Base-by-base conservation (phyloP, 1,139 yeast genomes). In the Debaryomyces singareniensis region DNA sequence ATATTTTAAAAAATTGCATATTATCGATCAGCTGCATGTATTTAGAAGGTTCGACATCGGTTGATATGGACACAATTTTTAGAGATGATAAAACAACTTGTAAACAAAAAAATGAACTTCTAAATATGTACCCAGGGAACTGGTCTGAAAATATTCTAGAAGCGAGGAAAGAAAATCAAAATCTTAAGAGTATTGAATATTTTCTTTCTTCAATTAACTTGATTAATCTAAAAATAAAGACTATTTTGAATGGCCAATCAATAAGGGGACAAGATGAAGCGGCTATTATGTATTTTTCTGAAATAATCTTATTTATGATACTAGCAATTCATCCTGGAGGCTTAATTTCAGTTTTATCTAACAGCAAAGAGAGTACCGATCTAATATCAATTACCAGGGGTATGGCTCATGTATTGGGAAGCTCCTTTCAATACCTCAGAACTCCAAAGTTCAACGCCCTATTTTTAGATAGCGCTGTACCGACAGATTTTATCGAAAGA, bases 311-410 rank as follows among this genome's bases (percentile, higher is more conserved):
- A 20, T 57, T 41, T 33, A 42, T 57, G 6, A 58, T 47, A 32
- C 31, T 57, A 9, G 48, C 55, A 9, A 34, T 53, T 4, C 60
- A 55, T 29, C 64, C 65, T 2, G 50, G 49, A 31, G 37, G 39
- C 13, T 31, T 55, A n/a, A 32, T 55, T 13, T 60, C 63, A 1
- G 35, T 59, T 25, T 34, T 57, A 2, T 34, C 43, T 5, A 40
- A 37, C 27, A 50, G 47, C 7, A 29, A 26, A 9, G 38, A 18
- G 10, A 26, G 13, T 6, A 30, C 44, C 1, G 53, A 47, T 29
- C 29, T 40, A 7, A 28, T 51, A 2, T 45, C 50, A 1, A 33
- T 44, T 11, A 34, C 46, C n/a, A 26, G 20, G 7, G 50, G 51
- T 4, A 35, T 47, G 15, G 28, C 24, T 13, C 18, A 12, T n/a